These are phyloP conservation scores for Colletotrichum tabaci DNA, from an alignment of 2,329 filamentous ascomycete species.

Conservation along the genomic window DNA sequence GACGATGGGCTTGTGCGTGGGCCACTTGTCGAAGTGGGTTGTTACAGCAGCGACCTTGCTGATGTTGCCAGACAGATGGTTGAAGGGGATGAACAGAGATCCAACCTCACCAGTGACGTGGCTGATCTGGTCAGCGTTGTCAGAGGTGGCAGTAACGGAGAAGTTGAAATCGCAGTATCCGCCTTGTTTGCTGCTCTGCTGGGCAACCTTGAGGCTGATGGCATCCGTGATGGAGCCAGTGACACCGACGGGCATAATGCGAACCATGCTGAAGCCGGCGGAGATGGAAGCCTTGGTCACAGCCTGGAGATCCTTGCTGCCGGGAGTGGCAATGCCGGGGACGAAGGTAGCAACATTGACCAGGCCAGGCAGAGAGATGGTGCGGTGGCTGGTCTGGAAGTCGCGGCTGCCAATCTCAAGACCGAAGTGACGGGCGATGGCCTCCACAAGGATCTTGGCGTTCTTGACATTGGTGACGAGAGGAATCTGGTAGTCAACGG, in stretches of 20 bases:
- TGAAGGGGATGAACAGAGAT: slow-evolving; percentile 87
- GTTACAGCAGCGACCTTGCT: slow-evolving; percentile 86
- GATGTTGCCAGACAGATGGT: slow-evolving; percentile 85
- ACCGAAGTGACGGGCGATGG: slow-evolving; percentile 89
- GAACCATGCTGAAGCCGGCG: slow-evolving; percentile 84
- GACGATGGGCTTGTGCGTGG: slow-evolving; percentile 82
- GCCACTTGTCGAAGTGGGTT: slow-evolving; percentile 85
- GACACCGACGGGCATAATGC: slow-evolving; percentile 82
- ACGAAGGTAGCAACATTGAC: slow-evolving; percentile 88
- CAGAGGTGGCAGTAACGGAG: slow-evolving; percentile 80
- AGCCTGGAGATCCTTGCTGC: slow-evolving; percentile 77
- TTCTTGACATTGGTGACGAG: slow-evolving; percentile 99
- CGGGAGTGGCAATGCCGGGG: slow-evolving; percentile 76
- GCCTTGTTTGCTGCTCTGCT: slow-evolving; percentile 77
- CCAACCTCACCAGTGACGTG: slow-evolving; percentile 81
- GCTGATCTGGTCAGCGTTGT: slow-evolving; percentile 82
- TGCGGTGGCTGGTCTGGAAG: slow-evolving; percentile 90
- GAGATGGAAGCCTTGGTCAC: slow-evolving; percentile 82
- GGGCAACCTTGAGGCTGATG: slow-evolving; percentile 78
- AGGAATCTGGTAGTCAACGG: slow-evolving; percentile 96
- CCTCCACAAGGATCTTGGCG: slow-evolving; percentile 96
- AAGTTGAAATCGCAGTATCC: slow-evolving; percentile 86
- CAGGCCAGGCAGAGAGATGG: slow-evolving; percentile 79
- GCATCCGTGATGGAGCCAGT: slow-evolving; percentile 82
- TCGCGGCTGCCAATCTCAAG: slow-evolving; percentile 87